Base-by-base conservation (phyloP, 2,329 filamentous ascomycete species). In the Talaromyces sp. region DNA sequence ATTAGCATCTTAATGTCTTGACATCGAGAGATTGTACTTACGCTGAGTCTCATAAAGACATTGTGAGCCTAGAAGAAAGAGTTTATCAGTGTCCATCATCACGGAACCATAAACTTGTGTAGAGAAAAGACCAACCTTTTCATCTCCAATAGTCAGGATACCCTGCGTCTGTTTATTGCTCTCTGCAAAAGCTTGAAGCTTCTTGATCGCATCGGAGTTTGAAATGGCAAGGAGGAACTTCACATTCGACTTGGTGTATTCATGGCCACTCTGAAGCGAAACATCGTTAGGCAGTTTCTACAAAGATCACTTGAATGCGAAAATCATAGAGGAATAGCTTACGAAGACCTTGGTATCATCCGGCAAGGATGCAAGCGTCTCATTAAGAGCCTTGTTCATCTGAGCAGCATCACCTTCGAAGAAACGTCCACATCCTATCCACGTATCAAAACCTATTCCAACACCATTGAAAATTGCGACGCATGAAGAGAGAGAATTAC, bases 171-270 rank as follows among this genome's bases (percentile, higher is more conserved):
- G 86, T 79, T 88, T 83, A 78, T 97, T 94, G 66, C 85, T 83
- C 63, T 91, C 87, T 1, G 92, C 90, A 76, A 92, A 97, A 0
- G 84, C 83, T 69, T 91, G 83, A 37, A 99, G 83, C 71, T 88
- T 90, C 82, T 90, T 88, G 68, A 97, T 87, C 0, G 91, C 83
- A 58, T 91, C 88, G 48, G 86, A 90, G 72, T 91, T 87, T 64
- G 90, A 81, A 16, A 98, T 90, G 2, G 89, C 90, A 66, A 90
- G 80, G 57, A 87, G 89, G 74, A 99, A 99, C 76, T 92, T 92
- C 72, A 95, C 92, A 74, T 99, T 99, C 60, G 90, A 86, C 79
- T 95, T 97, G n/a, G 95, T 99, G 81, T 99, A 99, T 78, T 98
- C 95, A 73, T 99, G 95, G 3, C 95, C 95, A 19, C 94, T 93